Conservation (phyloP, 306 rosid genomes). For the Benincasa hispida region DNA sequence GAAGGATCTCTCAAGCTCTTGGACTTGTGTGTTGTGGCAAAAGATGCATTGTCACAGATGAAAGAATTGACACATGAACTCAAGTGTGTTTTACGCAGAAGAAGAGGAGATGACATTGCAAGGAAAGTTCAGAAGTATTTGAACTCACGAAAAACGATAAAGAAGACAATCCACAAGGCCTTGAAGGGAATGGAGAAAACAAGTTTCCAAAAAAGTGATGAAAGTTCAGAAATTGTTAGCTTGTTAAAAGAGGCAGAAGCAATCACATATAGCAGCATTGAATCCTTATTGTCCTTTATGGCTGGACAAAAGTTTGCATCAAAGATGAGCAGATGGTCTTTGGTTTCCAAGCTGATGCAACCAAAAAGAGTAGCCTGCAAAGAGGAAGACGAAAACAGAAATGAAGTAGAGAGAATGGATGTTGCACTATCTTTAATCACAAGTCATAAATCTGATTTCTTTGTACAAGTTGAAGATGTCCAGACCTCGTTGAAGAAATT, state of each 20-base stretch:
- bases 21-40: background rate
- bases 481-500: background rate
- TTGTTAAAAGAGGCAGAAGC: background rate
- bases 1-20: conserved; percentile 8
- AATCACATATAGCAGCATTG: background rate
- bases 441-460: background rate
- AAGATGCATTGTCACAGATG: background rate
- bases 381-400: background rate
- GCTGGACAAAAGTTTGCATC: background rate
- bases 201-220: background rate
- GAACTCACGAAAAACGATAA: background rate
- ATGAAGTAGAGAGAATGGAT: background rate
- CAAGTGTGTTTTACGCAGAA: background rate
- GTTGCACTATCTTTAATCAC: background rate
- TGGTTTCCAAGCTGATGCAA: background rate
- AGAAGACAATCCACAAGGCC: background rate
- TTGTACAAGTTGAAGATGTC: too few species aligned
- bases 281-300: background rate
- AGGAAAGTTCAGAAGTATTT: background rate
- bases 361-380: background rate
- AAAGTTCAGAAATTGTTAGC: background rate
- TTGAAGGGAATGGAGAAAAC: background rate
- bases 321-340: background rate
- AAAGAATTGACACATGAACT: background rate
- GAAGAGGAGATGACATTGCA: background rate